These are phyloP conservation scores for Sugiyamaella americana DNA, from an alignment of 805 yeast species.

Conservation along the genomic window DNA sequence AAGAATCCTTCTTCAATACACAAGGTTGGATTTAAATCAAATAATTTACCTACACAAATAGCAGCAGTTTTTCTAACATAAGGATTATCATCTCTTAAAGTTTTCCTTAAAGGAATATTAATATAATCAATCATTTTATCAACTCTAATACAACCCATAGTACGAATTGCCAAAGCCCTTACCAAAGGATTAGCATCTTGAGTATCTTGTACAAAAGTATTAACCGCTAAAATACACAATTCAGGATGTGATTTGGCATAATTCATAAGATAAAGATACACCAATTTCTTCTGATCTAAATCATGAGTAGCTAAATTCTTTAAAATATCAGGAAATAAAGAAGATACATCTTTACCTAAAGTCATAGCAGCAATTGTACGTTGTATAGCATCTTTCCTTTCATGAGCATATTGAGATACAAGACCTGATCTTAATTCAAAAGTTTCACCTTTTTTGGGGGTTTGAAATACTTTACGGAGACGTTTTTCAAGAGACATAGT, in stretches of 20 bases:
- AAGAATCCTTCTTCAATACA: slow-evolving; percentile 86
- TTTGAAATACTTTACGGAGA: slow-evolving; percentile 50
- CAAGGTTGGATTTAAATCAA: slow-evolving; percentile 72
- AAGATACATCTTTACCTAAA: slow-evolving; percentile 90
- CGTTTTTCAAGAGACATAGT: slow-evolving; percentile 37
- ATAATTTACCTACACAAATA: slow-evolving; percentile 91
- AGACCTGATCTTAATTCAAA: slow-evolving; percentile 83
- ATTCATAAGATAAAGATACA: slow-evolving; percentile 90
- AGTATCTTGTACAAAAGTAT: slow-evolving; percentile 91
- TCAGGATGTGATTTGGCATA: slow-evolving; percentile 97
- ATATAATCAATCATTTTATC: slow-evolving; percentile 93
- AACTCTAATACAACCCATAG: slow-evolving; percentile 97
- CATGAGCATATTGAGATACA: slow-evolving; percentile 91
- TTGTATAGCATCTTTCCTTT: slow-evolving; percentile 89
- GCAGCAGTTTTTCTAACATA: slow-evolving; percentile 98
- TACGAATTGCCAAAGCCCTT: slow-evolving; percentile 91
- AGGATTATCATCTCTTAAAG: slow-evolving; percentile 88
- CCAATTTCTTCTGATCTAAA: slow-evolving; percentile 92
- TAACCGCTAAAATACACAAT: slow-evolving; percentile 89
- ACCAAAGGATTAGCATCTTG: slow-evolving; percentile 96
- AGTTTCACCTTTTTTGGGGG: slow-evolving; percentile 63
- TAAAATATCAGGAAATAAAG: slow-evolving; percentile 90
- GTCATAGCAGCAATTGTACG: slow-evolving; percentile 98
- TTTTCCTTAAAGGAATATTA: slow-evolving; percentile 80
- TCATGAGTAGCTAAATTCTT: slow-evolving; percentile 97